phyloP scores from a whole-genome alignment of 2,329 filamentous ascomycete genomes.

The Whalleya microplaca region DNA sequence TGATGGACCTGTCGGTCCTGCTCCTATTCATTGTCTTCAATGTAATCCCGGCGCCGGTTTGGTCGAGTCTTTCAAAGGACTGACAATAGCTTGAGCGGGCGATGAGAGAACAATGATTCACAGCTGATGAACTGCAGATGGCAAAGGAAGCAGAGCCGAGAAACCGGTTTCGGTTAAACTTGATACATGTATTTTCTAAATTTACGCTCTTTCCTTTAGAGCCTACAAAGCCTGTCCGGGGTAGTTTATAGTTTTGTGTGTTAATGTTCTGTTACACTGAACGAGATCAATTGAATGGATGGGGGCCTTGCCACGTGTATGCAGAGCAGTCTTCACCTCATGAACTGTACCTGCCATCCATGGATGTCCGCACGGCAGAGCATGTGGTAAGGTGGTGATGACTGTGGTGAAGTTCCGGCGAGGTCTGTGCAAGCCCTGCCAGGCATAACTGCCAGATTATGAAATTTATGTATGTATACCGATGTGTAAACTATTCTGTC shows the following conservation, averaged over 20 bases:
- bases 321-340: slow-evolving; percentile 3
- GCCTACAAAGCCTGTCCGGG: too few species aligned
- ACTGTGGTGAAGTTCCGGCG: background rate
- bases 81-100: background rate
- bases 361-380: background rate
- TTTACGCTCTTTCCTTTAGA: too few species aligned
- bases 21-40: background rate
- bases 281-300: slow-evolving; percentile 1
- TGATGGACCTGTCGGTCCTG: background rate
- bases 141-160: background rate
- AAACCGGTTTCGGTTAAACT: background rate
- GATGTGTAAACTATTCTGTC: too few species aligned
- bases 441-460: background rate
- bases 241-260: background rate
- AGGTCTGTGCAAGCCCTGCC: too few species aligned
- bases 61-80: background rate
- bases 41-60: background rate
- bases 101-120: background rate
- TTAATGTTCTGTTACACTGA: background rate
- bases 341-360: slow-evolving; percentile 8
- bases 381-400: background rate
- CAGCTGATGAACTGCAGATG: background rate
- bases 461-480: too few species aligned
- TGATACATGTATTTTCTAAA: background rate
- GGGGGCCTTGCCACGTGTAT: slow-evolving; percentile 11